A percentile compares a stretch with the other conserved stretches of the same genome.
phyloP scores from a whole-genome alignment of 768 basidiomycete species.

The Naganishia randhawae region DNA sequence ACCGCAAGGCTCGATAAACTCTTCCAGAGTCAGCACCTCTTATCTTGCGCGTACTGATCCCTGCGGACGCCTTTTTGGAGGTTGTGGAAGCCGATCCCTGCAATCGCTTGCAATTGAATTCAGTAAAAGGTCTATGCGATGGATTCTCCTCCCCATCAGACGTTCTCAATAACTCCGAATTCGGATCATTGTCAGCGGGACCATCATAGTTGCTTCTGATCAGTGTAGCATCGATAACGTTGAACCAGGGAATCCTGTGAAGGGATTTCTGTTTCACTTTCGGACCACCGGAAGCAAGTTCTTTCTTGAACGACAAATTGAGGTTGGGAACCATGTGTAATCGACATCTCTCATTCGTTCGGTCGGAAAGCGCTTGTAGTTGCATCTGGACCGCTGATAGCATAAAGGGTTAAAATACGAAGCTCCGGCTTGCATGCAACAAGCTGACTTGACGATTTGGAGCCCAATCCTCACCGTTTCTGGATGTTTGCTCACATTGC shows the following conservation, averaged over 20 bases:
- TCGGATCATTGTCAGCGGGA: neutral
- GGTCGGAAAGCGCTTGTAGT: neutral
- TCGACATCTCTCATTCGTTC: neutral
- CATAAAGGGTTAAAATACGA: neutral
- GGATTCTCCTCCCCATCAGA: neutral
- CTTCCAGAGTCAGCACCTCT: neutral
- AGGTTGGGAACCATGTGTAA: constrained; percentile 5
- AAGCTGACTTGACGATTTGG: neutral
- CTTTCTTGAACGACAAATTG: neutral
- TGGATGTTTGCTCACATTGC: neutral
- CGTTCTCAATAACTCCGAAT: neutral
- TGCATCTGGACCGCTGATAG: neutral
- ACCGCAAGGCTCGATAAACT: neutral
- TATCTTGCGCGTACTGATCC: neutral
- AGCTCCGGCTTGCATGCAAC: neutral
- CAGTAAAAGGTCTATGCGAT: neutral
- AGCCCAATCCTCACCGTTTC: neutral
- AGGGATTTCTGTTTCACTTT: neutral
- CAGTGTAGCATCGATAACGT: neutral
- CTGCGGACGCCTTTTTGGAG: neutral
- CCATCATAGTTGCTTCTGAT: neutral
- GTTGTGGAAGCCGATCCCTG: neutral
- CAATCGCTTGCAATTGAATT: neutral
- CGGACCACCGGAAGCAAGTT: neutral
- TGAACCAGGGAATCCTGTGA: neutral